Evolutionary conservation across 179 eudicot genomes (phyloP), one percentile per base, ranked within the genome.

Genomic region (Spergularia azorica): DNA sequence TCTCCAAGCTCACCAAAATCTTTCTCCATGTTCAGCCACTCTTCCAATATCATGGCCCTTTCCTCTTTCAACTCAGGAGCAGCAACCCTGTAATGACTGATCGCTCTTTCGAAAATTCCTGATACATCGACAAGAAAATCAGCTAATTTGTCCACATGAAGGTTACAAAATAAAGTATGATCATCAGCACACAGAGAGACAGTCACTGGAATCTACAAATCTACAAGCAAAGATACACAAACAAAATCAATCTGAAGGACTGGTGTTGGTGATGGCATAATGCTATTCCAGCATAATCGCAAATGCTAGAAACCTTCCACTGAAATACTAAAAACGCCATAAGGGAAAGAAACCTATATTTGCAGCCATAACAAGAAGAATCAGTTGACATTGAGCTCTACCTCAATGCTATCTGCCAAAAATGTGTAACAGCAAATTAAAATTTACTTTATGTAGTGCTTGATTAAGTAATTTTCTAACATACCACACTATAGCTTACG

Each of bases 1-100:
- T 94, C 91, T 6, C 98, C 98, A 66, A 94, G 84, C 64, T 88
- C 91, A 14, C 90, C 94, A 75, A 92, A 89, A 26, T 82, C 82
- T 72, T 77, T 88, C 80, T 92, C 97, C 83, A 81, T 69, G 57
- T 84, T 82, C 50, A 88, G 46, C 98, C 97, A 94, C 59, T 89
- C 96, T 41, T 94, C 94, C 79, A 94, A 79, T 32, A 94, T 89
- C 98, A 92, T 92, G 41, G 97, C 96, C 72, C 97, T 85, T 76
- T 92, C 97, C 64, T 94, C 97, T 81, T 93, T 94, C 80, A 90
- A 71, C 72, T 90, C 98, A 38, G 96, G 97, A 9, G 97, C 94
- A 48, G 96, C 82, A 56, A 89, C 89, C 79, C 92, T 79, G 66
- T 79, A 84, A 67, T 92, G 87, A 79, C 80, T 86, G 4, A 89